Evolutionary conservation across 225 moss, liverwort and hornwort species (phyloP).

Genomic region (Straminergon stramineum): DNA sequence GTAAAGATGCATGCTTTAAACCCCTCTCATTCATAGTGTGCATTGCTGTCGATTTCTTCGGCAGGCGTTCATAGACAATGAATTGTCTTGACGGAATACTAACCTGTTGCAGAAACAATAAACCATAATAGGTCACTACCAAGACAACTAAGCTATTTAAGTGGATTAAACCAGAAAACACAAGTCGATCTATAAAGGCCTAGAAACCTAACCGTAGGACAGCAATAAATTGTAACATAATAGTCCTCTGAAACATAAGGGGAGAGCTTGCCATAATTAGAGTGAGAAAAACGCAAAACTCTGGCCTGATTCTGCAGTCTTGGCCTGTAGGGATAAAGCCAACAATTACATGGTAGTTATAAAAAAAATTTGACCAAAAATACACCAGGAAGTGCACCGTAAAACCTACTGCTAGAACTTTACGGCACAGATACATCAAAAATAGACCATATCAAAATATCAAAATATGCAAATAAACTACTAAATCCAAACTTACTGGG

Average conservation of each 20-base stretch:
- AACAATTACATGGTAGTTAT: neutral
- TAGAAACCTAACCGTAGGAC: neutral
- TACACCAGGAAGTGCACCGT: neutral
- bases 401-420: neutral
- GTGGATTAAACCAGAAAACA: neutral
- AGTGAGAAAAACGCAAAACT: slow-evolving; percentile 42
- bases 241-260: neutral
- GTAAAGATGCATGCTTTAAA: slow-evolving; percentile 41
- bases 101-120: slow-evolving; percentile 36
- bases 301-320: slow-evolving; percentile 50
- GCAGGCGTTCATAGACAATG: slow-evolving; percentile 60
- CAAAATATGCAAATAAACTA: neutral
- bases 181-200: neutral
- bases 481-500: neutral
- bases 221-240: neutral
- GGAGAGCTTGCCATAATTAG: slow-evolving; percentile 60
- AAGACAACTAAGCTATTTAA: neutral
- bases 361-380: neutral
- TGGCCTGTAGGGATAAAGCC: slow-evolving; percentile 21
- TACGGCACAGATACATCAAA: neutral
- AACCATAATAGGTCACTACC: neutral
- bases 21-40: slow-evolving; percentile 45
- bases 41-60: slow-evolving; percentile 60
- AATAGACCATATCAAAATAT: neutral
- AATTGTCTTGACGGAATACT: slow-evolving; percentile 73